These are phyloP conservation scores for Tripidium arundinaceum DNA, from an alignment of 202 grass and related monocot species.

Conservation along the genomic window DNA sequence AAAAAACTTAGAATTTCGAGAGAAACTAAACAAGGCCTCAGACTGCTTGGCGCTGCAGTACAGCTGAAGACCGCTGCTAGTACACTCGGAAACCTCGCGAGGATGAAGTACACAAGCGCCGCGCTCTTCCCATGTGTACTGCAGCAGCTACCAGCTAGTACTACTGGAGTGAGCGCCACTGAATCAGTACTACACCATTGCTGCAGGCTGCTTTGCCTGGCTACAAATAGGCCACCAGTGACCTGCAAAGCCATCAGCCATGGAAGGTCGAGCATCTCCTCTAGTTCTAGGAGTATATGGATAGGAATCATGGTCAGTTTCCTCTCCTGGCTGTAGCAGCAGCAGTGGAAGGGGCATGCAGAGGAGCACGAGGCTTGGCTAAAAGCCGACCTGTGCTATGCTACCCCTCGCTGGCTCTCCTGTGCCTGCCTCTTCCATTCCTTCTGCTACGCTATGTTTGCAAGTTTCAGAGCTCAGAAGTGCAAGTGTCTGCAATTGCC, in stretches of 20 bases:
- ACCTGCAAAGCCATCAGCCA: background rate
- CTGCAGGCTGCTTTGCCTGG: background rate
- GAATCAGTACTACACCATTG: conserved; percentile 6
- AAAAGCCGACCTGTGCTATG: background rate
- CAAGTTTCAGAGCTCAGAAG: background rate
- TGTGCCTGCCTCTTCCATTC: conserved; percentile 80
- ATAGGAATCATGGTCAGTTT: background rate
- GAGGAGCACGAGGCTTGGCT: conserved; percentile 50
- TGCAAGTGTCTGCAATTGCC: background rate
- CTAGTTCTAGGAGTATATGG: background rate
- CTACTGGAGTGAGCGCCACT: background rate
- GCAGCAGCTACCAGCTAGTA: conserved; percentile 8
- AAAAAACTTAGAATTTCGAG: no score
- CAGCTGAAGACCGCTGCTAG: conserved; percentile 18
- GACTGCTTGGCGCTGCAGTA: conserved; percentile 23
- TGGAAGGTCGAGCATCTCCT: background rate
- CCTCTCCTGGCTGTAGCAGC: conserved; percentile 39
- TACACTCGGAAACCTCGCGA: background rate
- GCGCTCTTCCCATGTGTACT: conserved; percentile 25
- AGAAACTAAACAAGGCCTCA: no score
- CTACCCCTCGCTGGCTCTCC: conserved; percentile 23
- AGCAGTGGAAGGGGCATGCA: conserved; percentile 97
- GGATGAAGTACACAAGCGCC: conserved; percentile 34
- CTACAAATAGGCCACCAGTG: conserved; percentile 37
- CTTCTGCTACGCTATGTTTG: conserved; percentile 39